Base-by-base conservation (phyloP, 2,329 filamentous ascomycete genomes). In the Penicillium italicum region DNA sequence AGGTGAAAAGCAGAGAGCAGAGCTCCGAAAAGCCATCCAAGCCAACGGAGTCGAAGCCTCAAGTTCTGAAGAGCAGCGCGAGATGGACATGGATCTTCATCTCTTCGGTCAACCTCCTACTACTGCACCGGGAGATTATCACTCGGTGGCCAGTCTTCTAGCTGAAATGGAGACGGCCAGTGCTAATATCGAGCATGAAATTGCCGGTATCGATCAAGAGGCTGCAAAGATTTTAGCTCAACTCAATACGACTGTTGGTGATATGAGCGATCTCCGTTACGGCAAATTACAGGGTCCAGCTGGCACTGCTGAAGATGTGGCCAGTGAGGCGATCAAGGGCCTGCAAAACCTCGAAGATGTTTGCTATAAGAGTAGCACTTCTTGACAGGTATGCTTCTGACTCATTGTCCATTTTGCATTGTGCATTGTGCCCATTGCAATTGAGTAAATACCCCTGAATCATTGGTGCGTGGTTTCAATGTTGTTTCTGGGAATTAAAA, bases 261-360 rank as follows among this genome's bases (percentile, higher is more conserved):
- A 83, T 45, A 76, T 96, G 69, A 95, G 90, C 72, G 90, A 95
- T 72, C 79, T 96, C 53, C 85, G 89, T 43, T 93, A 94, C 66
- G 91, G 91, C 36, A 86, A 85, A 53, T 82, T 94, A 55, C 72
- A 74, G 37, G 75, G 74, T 24, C 70, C 76, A 24, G 69, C 72
- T 22, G 75, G 73, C 11, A 80, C 83, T 34, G 88, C 89, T 60
- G 72, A 79, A 22, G 79, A 84, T 56, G 74, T 92, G 31, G 79
- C 79, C 26, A 80, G 84, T 44, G 86, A 91, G 62, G 82, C 90
- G 30, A 75, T 91, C 18, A 82, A 86, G 44, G 86, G 86, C 6
- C 76, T 94, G 34, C 76, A 79, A 58, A 80, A 81, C 58, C 77
- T 91, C 33, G 84, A 89, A 69, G 79, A 84, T 58, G 79, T 81